Evolutionary conservation across 352 stramenopile species (phyloP), one percentile per base, ranked within the genome.

Genomic region (Elongisporangium undulatum): DNA sequence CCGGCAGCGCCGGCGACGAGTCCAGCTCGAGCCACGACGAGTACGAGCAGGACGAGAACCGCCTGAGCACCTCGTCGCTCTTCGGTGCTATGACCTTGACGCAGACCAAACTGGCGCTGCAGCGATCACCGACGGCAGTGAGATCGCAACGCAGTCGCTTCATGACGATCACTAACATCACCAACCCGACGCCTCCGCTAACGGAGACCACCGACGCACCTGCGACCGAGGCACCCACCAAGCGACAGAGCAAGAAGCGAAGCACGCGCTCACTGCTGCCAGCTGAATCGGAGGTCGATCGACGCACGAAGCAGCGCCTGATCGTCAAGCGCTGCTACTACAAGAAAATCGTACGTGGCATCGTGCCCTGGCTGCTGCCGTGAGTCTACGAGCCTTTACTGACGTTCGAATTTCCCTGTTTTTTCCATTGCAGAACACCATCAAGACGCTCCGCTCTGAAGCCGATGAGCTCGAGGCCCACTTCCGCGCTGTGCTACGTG

Each of bases 291-390:
- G 79, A 89, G 50, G 73, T 79, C 2, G 75, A 87, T 17, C 73
- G 75, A 4, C 79, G 79, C 41, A 74, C 73, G 7, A 87, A 87
- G 64, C 79, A 89, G 69, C 78, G 79, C 5, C 78, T 86, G 58
- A 86, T 87, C 62, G 79, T 87, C 59, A 83, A 85, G 66, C 72
- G 75, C 9, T 87, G 76, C 70, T 89, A 89, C 74, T 89, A 89
- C 73, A 87, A 87, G 69, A 89, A 89, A 66, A 87, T 87, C 59
- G 80, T 89, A 75, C 61, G 79, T 85, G 55, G 52, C 53, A 51
- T n/a, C 24, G 20, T 24, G n/a, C 7, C 19, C 17, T 53, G n/a
- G 16, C 10, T 24, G 29, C 38, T 61, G 45, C 22, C 4, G 15
- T 7, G 15, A 55, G 5, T 48, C 39, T 49, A 51, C 48, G 12